A percentile compares a stretch with the other conserved stretches of the same genome.
Evolutionary conservation across 1,139 yeast genomes (phyloP).

Genomic region (Taiozyma sp.): DNA sequence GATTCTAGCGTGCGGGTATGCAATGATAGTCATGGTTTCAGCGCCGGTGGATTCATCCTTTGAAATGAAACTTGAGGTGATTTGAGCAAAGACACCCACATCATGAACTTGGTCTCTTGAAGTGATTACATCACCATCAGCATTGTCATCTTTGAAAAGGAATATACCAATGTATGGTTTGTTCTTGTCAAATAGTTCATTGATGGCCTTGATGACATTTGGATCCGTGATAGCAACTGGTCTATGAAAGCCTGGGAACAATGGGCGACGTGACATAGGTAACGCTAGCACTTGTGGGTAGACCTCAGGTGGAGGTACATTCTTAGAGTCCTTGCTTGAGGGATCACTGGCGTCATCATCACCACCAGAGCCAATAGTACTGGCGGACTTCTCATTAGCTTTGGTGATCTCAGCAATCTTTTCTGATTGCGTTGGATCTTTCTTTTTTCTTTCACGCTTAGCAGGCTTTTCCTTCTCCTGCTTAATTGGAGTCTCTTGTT

Average conservation of each 20-base stretch:
- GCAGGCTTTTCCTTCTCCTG: conserved; percentile 7
- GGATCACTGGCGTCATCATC: conserved; percentile 17
- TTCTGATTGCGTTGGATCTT: conserved; percentile 11
- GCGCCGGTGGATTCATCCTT: conserved; percentile 56
- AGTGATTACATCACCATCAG: conserved; percentile 70
- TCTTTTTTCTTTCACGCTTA: conserved; percentile 12
- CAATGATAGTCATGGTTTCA: conserved; percentile 53
- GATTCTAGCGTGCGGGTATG: conserved; percentile 82
- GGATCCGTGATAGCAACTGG: conserved; percentile 81
- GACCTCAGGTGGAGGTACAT: conserved; percentile 35
- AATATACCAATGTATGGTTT: conserved; percentile 88
- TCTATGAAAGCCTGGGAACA: conserved; percentile 59
- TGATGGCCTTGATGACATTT: conserved; percentile 79
- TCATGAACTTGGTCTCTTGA: conserved; percentile 62
- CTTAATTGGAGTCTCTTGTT: conserved; percentile 3
- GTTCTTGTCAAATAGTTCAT: conserved; percentile 64
- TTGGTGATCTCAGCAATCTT: conserved; percentile 9
- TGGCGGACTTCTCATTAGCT: conserved; percentile 2
- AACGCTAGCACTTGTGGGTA: conserved; percentile 57
- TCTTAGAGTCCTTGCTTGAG: conserved; percentile 10
- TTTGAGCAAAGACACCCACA: conserved; percentile 83
- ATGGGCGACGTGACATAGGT: conserved; percentile 56
- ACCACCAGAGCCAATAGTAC: conserved; percentile 18
- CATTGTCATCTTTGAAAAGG: conserved; percentile 65
- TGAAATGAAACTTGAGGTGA: conserved; percentile 59